Base-by-base conservation (phyloP, 2,329 filamentous ascomycete genomes). In the Meredithiella fracta region DNA sequence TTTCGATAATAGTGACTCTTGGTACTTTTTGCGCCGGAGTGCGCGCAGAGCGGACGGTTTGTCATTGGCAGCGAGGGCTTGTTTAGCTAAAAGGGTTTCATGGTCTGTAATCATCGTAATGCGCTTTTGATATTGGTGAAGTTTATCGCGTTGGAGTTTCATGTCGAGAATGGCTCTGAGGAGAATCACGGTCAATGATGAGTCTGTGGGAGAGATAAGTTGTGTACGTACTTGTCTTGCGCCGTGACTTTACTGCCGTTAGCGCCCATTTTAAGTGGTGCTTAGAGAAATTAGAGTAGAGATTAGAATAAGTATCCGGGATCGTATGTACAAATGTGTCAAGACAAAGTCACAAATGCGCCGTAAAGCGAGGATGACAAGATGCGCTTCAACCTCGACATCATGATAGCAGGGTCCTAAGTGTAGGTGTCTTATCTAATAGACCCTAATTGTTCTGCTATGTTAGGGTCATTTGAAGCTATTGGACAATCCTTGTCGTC, bases 81-180 rank as follows among this genome's bases (percentile, higher is more conserved):
- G 78, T 62, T 80, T 82, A 22, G 92, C 91, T 58, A 95, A 85
- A 49, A 82, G 84, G 51, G 85, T 95, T 71, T 98, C 91, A 61
- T 85, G 85, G 65, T 83, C 79, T 5, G 91, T 96, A 38, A 98
- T 80, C 53, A 86, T 76, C 37, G 82, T 84, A 66, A 98, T 92
- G 64, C 86, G 85, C 65, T 85, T 85, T 70, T 96, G 91, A 73
- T 97, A 97, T 68, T 94, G 89, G 65, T 94, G 90, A 2, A 98
- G 83, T 69, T 89, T 94, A 75, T 98, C 92, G 68, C 92, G 90
- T 73, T 97, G 91, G 70, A 82, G 88, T 73, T 97, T 97, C 73
- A 97, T 85, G 71, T 97, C 90, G 65, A 97, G 84, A 70, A 97
- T 96, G 59, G 91, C 91, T 73, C 90, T 96, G 20, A 47, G 31